Percentiles rank a stretch among this genome's conserved stretches.
Evolutionary conservation across 371 early-diverging fungal species (phyloP).

Genomic region (Coemansia sp.): DNA sequence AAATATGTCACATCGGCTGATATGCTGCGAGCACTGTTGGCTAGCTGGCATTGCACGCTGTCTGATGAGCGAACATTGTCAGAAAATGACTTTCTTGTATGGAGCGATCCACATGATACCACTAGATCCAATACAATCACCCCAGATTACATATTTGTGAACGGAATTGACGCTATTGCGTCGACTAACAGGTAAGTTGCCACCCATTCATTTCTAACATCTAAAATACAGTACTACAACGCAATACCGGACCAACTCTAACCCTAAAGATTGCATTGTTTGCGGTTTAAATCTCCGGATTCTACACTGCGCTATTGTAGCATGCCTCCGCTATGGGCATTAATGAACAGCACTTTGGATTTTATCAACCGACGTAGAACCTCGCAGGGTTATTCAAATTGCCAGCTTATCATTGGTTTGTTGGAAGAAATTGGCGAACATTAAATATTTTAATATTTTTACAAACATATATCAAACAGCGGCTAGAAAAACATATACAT

Average conservation of each 20-base stretch:
- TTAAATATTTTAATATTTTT: neutral
- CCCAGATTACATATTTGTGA: constrained; percentile 39
- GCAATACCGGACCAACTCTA: no score
- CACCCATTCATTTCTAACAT: no score
- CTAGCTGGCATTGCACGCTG: constrained; percentile 33
- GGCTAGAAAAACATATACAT: no score
- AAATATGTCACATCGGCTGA: constrained; percentile 21
- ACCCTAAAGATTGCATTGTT: neutral
- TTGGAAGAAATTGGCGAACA: neutral
- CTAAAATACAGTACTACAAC: no score
- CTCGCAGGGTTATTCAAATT: neutral
- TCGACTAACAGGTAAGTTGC: constrained; percentile 21
- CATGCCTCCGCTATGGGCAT: constrained; percentile 33
- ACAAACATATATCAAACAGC: no score
- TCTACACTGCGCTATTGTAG: constrained; percentile 12
- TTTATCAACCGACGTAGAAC: constrained; percentile 18
- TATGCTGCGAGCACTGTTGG: constrained; percentile 34
- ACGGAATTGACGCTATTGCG: constrained; percentile 29
- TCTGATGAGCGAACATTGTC: neutral
- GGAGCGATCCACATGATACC: constrained; percentile 2
- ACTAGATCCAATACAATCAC: neutral
- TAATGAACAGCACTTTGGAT: constrained; percentile 36
- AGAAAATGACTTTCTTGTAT: constrained; percentile 32
- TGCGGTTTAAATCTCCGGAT: neutral
- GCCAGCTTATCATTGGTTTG: constrained; percentile 23